Evolutionary conservation across 2,329 filamentous ascomycete species (phyloP).

Genomic region (Incumbomyces delicatus): DNA sequence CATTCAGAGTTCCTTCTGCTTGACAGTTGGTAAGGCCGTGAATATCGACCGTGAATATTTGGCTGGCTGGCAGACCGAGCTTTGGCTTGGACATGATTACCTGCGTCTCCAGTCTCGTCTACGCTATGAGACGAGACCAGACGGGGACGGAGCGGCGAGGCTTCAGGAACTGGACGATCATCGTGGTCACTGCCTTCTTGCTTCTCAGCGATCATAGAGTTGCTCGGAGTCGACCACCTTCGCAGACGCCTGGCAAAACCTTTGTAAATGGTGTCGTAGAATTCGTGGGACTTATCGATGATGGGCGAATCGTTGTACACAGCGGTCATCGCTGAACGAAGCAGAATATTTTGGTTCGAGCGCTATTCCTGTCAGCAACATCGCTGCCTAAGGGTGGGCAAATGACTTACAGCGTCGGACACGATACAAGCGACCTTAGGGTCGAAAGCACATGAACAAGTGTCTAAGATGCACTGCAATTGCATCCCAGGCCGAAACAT

Average conservation of each 20-base stretch:
- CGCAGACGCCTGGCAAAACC: not conserved
- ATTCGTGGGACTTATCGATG: not conserved
- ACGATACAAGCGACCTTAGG: not conserved
- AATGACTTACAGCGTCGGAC: not conserved
- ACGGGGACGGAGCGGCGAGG: not conserved
- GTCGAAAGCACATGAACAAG: not conserved
- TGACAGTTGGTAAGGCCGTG: not conserved
- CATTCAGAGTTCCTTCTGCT: not conserved
- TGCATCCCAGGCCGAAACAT: conserved; percentile 2
- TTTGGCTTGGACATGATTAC: not conserved
- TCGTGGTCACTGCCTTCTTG: not conserved
- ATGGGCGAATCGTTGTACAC: not conserved
- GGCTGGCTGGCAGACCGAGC: not conserved
- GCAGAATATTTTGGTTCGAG: not conserved
- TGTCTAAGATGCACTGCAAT: not conserved
- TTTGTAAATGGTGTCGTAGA: not conserved
- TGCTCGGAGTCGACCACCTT: not conserved
- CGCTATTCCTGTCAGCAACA: conserved; percentile 1
- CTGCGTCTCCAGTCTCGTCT: not conserved
- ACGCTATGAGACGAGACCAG: not conserved
- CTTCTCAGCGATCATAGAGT: not conserved
- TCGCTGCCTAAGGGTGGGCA: not conserved
- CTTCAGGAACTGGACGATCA: not conserved
- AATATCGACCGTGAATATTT: conserved; percentile 3
- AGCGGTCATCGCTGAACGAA: not conserved